Percentiles rank a stretch among this genome's conserved stretches.
phyloP scores from a whole-genome alignment of 148 eudicot genomes.

The Camellia japonica region DNA sequence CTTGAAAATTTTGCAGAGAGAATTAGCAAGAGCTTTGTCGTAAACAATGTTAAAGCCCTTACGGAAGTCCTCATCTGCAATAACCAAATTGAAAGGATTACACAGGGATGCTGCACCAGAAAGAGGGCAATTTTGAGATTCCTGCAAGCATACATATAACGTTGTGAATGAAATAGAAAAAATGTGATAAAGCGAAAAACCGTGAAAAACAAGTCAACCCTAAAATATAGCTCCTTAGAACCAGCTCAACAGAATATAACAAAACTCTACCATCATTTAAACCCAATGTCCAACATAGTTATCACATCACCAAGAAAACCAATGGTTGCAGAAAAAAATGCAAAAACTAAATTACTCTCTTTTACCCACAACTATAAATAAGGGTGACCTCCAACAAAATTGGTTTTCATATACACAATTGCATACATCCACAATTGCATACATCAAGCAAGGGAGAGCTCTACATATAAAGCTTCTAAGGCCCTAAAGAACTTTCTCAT shows the following conservation, averaged over 20 bases:
- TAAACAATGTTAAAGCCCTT: conserved; percentile 87
- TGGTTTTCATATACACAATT: no score
- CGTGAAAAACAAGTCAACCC: neutral
- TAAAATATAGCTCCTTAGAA: neutral
- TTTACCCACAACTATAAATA: no score
- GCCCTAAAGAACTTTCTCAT: no score
- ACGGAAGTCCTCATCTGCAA: conserved; percentile 88
- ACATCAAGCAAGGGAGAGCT: no score
- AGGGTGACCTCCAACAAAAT: neutral
- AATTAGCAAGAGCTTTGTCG: conserved; percentile 77
- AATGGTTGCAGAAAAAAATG: neutral
- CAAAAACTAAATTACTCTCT: neutral
- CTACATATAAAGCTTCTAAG: no score
- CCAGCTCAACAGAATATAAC: neutral
- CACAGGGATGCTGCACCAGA: conserved; percentile 94
- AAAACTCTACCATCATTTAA: neutral
- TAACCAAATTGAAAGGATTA: conserved; percentile 90
- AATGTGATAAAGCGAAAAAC: neutral
- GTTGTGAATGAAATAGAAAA: neutral
- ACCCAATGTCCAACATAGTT: neutral
- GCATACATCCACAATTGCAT: no score
- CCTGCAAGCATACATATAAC: conserved; percentile 40
- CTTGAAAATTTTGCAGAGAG: conserved; percentile 75
- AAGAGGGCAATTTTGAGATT: conserved; percentile 62
- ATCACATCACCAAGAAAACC: neutral